Conservation (phyloP, 2,329 filamentous ascomycete genomes). For the Colletotrichum costaricense region DNA sequence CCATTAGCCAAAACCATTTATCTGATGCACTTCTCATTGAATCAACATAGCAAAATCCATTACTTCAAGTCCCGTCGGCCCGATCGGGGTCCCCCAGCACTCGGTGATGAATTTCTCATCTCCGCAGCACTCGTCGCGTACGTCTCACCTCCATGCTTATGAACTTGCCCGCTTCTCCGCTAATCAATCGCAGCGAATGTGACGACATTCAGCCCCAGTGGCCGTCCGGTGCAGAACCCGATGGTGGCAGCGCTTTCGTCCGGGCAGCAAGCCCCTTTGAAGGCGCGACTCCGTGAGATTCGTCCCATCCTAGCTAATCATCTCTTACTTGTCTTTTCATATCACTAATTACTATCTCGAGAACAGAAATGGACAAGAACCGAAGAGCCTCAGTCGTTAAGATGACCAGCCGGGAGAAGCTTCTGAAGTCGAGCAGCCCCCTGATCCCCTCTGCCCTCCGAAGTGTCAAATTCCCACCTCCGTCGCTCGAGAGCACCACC, state of each 20-base stretch:
- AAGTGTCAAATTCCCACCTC: background rate
- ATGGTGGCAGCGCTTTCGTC: slow-evolving; percentile 22
- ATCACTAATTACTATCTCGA: background rate
- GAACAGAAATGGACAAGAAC: slow-evolving; percentile 19
- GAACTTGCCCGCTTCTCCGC: background rate
- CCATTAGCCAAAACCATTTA: background rate
- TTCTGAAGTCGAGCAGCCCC: background rate
- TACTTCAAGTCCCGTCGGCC: background rate
- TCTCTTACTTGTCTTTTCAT: background rate
- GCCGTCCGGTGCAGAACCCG: slow-evolving; percentile 14
- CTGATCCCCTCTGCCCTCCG: background rate
- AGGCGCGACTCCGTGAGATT: slow-evolving; percentile 20
- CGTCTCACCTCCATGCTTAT: background rate
- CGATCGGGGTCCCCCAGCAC: background rate
- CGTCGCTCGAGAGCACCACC: background rate
- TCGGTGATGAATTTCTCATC: background rate
- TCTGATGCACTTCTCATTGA: background rate
- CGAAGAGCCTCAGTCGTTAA: slow-evolving; percentile 21
- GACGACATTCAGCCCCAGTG: background rate
- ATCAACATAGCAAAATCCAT: background rate
- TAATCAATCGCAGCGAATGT: background rate
- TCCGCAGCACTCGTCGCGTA: background rate
- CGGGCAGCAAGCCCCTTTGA: background rate
- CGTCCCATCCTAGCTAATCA: background rate
- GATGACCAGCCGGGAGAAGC: background rate